Conservation (phyloP, 148 eudicot genomes). For the Heliamphora exappendiculata region DNA sequence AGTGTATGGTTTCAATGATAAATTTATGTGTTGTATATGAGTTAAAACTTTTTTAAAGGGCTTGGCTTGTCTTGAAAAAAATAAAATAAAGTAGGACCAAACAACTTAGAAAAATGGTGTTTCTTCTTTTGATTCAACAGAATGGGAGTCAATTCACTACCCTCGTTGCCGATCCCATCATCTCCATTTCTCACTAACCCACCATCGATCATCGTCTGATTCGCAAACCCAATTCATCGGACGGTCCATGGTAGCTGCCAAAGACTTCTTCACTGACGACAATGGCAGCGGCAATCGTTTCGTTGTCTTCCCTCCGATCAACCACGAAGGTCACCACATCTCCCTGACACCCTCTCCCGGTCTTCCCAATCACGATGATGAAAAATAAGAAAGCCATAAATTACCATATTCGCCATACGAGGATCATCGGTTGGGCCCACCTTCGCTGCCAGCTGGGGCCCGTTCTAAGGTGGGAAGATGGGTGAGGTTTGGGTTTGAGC, state of each 20-base stretch:
- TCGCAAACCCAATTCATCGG: constrained; percentile 1
- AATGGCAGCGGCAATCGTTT: neutral
- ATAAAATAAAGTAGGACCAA: no score
- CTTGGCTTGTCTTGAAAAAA: no score
- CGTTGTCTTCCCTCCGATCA: constrained; percentile 34
- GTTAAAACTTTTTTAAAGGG: no score
- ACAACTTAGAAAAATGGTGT: no score
- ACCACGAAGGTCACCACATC: constrained; percentile 41
- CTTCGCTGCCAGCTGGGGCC: neutral
- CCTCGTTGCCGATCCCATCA: neutral
- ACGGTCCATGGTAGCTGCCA: neutral
- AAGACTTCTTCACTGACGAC: neutral
- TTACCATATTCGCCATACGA: neutral
- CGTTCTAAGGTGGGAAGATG: constrained; percentile 9
- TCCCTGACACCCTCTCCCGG: neutral
- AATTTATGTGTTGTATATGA: no score
- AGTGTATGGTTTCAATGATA: no score
- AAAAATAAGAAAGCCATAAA: neutral
- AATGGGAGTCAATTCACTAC: neutral
- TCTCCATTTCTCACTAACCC: neutral
- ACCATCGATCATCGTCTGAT: constrained; percentile 12
- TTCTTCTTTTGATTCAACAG: neutral
- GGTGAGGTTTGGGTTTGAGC: constrained; percentile 27
- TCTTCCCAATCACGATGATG: neutral
- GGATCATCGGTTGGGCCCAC: neutral